Conservation (phyloP, 306 rosid genomes). For the Abrus precatorius region DNA sequence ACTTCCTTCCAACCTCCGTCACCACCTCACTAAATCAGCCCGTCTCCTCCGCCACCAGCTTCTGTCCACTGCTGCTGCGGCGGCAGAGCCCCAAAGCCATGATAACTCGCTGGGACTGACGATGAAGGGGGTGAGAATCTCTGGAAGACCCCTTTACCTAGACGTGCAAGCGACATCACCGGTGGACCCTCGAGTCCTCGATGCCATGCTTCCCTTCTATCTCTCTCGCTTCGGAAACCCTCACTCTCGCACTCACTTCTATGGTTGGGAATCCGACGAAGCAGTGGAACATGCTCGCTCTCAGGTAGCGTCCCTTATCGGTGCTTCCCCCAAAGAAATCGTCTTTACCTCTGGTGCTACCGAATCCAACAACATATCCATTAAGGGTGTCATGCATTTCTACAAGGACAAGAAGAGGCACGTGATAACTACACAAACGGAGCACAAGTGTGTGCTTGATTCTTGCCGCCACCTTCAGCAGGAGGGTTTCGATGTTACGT, state of each 20-base stretch:
- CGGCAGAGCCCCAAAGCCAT: slow-evolving; percentile 40
- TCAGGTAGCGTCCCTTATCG: slow-evolving; percentile 74
- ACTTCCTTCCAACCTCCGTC: slow-evolving; percentile 66
- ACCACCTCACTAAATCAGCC: slow-evolving; percentile 37
- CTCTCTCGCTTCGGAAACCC: slow-evolving; percentile 84
- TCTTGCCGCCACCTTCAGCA: slow-evolving; percentile 96
- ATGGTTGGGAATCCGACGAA: slow-evolving; percentile 96
- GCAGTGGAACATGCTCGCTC: slow-evolving; percentile 89
- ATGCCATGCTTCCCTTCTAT: slow-evolving; percentile 86
- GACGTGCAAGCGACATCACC: slow-evolving; percentile 94
- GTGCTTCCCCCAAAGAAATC: slow-evolving; percentile 85
- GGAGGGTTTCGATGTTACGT: slow-evolving; percentile 86
- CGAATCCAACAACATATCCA: slow-evolving; percentile 82
- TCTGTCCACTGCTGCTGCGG: slow-evolving; percentile 36
- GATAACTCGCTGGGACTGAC: slow-evolving; percentile 64
- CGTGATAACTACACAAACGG: slow-evolving; percentile 88
- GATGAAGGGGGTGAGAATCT: slow-evolving; percentile 84
- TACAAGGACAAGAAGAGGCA: slow-evolving; percentile 86
- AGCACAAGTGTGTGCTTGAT: slow-evolving; percentile 96
- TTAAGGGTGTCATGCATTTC: slow-evolving; percentile 87
- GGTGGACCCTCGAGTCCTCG: slow-evolving; percentile 92
- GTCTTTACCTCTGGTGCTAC: slow-evolving; percentile 95
- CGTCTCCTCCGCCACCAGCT: slow-evolving; percentile 24
- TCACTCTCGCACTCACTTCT: slow-evolving; percentile 90
- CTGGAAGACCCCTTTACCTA: slow-evolving; percentile 86